phyloP scores from a whole-genome alignment of 2,329 filamentous ascomycete species.

The Neodidymelliopsis sp. region DNA sequence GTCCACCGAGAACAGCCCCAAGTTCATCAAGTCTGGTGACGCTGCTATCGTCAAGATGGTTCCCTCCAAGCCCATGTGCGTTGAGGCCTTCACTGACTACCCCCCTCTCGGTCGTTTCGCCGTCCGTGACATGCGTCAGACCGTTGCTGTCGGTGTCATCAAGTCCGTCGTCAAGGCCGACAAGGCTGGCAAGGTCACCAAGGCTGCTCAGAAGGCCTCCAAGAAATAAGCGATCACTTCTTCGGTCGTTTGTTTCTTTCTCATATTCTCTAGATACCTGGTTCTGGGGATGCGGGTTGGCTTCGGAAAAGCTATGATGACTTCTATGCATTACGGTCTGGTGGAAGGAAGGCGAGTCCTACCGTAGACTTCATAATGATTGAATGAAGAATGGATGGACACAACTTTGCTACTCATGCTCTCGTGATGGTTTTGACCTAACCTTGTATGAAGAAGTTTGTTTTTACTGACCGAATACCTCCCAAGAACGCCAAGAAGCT shows the following conservation, averaged over 20 bases:
- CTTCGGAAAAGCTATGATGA: slow-evolving; percentile 49
- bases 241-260: slow-evolving; percentile 44
- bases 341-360: slow-evolving; percentile 45
- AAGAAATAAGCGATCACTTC: slow-evolving; percentile 51
- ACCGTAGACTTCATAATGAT: slow-evolving; percentile 52
- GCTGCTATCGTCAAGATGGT: slow-evolving; percentile 99
- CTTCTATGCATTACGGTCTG: slow-evolving; percentile 49
- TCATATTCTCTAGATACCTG: slow-evolving; percentile 43
- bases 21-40: slow-evolving; percentile 99
- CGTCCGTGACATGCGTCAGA: slow-evolving; percentile 92
- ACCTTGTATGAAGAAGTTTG: background rate
- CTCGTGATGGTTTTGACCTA: background rate
- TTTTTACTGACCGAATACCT: too few relatives aligned
- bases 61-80: slow-evolving; percentile 99
- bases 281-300: slow-evolving; percentile 49
- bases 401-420: slow-evolving; percentile 5
- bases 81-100: slow-evolving; percentile 99
- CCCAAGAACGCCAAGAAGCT: too few relatives aligned
- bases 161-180: slow-evolving; percentile 66
- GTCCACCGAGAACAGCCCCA: slow-evolving; percentile 87
- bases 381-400: slow-evolving; percentile 49
- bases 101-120: slow-evolving; percentile 99
- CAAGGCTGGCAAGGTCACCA: slow-evolving; percentile 62
- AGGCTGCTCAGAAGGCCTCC: slow-evolving; percentile 53
- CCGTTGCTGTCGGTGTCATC: slow-evolving; percentile 93